Conservation (phyloP, 2,329 filamentous ascomycete genomes). For the Pezicula radicicola region DNA sequence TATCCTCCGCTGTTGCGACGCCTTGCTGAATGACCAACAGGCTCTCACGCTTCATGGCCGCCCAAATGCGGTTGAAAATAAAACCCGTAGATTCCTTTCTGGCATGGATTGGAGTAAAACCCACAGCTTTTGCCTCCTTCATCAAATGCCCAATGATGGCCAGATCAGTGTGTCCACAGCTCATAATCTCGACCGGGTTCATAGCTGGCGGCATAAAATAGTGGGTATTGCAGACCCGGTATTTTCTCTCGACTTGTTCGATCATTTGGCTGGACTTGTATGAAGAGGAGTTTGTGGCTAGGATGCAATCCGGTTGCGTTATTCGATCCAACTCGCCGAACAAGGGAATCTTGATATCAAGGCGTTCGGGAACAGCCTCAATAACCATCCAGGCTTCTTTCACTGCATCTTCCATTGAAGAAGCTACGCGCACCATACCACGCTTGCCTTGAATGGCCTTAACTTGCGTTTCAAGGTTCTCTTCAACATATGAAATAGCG, state of each 20-base stretch:
- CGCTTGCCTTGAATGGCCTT: background rate
- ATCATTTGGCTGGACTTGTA: conserved; percentile 41
- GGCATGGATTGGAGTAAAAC: conserved; percentile 35
- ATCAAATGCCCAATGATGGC: conserved; percentile 27
- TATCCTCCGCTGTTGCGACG: conserved; percentile 31
- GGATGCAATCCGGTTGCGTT: conserved; percentile 32
- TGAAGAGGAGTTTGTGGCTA: conserved; percentile 46
- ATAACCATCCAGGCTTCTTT: conserved; percentile 32
- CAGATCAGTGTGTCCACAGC: conserved; percentile 29
- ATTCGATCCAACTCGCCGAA: conserved; percentile 36
- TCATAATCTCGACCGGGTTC: conserved; percentile 35
- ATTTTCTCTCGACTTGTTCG: conserved; percentile 29
- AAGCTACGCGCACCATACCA: background rate
- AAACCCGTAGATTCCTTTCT: conserved; percentile 34
- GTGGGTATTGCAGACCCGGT: conserved; percentile 39
- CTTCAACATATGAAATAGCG: conserved; percentile 36
- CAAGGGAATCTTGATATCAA: conserved; percentile 37
- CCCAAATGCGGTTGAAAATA: conserved; percentile 39
- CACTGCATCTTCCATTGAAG: conserved; percentile 17
- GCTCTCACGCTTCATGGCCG: conserved; percentile 38
- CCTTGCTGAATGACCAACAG: conserved; percentile 32
- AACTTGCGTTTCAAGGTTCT: conserved; percentile 24
- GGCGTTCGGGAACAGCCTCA: conserved; percentile 39
- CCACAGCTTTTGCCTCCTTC: conserved; percentile 27
- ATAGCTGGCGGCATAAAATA: conserved; percentile 32